phyloP scores from a whole-genome alignment of 768 basidiomycete species.

The Boletus rubropictus region DNA sequence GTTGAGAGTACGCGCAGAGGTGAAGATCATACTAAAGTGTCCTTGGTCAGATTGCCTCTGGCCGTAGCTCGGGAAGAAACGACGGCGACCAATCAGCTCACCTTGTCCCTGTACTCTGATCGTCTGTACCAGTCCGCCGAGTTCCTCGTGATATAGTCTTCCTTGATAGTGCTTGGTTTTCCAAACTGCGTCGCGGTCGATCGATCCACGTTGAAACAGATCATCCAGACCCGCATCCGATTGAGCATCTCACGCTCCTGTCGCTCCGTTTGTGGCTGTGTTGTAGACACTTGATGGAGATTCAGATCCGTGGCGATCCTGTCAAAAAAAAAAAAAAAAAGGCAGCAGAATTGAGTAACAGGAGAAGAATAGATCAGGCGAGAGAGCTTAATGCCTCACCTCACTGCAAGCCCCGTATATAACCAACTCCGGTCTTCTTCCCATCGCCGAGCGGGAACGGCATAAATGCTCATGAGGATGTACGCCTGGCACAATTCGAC shows the following conservation, averaged over 20 bases:
- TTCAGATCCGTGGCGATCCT: constrained; percentile 89
- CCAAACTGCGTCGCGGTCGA: constrained; percentile 87
- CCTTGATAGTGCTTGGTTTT: constrained; percentile 83
- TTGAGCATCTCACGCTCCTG: constrained; percentile 82
- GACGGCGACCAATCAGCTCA: constrained; percentile 21
- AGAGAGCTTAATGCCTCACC: constrained; percentile 34
- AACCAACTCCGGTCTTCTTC: constrained; percentile 90
- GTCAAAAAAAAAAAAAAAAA: neutral
- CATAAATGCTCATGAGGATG: constrained; percentile 78
- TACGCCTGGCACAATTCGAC: constrained; percentile 91
- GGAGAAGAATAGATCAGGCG: neutral
- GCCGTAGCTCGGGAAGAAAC: too few relatives aligned
- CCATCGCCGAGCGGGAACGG: constrained; percentile 76
- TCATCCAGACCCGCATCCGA: constrained; percentile 83
- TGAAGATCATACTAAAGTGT: constrained; percentile 63
- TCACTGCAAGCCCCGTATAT: constrained; percentile 81
- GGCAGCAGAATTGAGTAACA: neutral
- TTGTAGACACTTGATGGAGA: constrained; percentile 59
- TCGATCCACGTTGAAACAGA: constrained; percentile 83
- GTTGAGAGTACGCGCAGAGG: constrained; percentile 64
- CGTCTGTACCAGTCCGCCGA: constrained; percentile 72
- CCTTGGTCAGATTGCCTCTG: neutral
- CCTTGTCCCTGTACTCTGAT: constrained; percentile 55
- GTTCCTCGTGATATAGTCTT: constrained; percentile 72
- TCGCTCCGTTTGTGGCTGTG: constrained; percentile 62